Percentiles rank a stretch among this genome's conserved stretches.
These are phyloP conservation scores for Tylopilus subfusipes DNA, from an alignment of 768 basidiomycete genomes.

Conservation along the genomic window DNA sequence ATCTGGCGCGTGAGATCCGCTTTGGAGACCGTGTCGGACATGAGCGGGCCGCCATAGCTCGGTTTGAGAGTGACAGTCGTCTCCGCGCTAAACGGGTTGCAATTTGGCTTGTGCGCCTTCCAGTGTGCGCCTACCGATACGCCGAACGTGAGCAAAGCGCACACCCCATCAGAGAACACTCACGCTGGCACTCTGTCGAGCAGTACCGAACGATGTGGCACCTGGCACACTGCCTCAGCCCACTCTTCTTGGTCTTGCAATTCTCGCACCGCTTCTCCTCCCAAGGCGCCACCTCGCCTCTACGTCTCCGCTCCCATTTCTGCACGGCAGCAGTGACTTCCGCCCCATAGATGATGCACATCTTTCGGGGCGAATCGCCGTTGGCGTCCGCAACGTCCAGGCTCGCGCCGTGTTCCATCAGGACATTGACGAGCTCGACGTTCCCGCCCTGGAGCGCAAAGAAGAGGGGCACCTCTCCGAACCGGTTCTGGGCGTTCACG, in stretches of 20 bases:
- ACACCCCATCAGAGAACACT: constrained; percentile 8
- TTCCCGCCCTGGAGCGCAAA: constrained; percentile 34
- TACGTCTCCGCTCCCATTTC: constrained; percentile 47
- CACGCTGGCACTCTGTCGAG: constrained; percentile 53
- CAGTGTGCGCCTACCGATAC: constrained; percentile 41
- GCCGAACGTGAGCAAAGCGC: neutral
- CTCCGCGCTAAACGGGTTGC: constrained; percentile 41
- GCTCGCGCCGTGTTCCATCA: constrained; percentile 50
- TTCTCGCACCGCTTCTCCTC: constrained; percentile 44
- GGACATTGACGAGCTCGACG: constrained; percentile 36
- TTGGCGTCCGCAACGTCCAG: constrained; percentile 40
- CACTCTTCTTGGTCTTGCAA: constrained; percentile 30
- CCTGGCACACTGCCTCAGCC: constrained; percentile 41
- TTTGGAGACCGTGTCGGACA: constrained; percentile 19
- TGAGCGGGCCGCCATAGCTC: constrained; percentile 27
- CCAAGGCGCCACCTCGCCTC: constrained; percentile 39
- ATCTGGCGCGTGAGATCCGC: constrained; percentile 30
- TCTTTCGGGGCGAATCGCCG: constrained; percentile 31
- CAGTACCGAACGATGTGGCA: constrained; percentile 52
- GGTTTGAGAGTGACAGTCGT: constrained; percentile 49
- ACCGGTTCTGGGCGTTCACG: constrained; percentile 46
- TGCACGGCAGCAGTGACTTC: constrained; percentile 41
- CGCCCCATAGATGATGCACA: constrained; percentile 39
- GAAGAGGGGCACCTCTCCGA: constrained; percentile 43
- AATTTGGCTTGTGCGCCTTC: constrained; percentile 45